Evolutionary conservation across 2,329 filamentous ascomycete genomes (phyloP), one percentile per base, ranked within the genome.

Genomic region (Cladobotryum protrusum): DNA sequence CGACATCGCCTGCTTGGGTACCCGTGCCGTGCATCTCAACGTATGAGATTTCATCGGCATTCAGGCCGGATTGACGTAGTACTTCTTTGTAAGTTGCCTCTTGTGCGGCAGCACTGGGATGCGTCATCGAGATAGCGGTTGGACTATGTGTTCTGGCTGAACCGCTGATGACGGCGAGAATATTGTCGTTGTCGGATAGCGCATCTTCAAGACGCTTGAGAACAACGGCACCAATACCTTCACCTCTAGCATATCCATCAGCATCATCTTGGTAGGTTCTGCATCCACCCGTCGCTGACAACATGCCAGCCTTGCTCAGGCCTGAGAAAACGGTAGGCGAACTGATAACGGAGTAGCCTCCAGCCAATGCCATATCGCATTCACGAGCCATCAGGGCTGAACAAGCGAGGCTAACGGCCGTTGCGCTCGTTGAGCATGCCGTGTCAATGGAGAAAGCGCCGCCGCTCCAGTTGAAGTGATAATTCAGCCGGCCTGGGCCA

Each of bases 11-110:
- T 34, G 87, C 88, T 66, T 95, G 89, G 0, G 89, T 95, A 24
- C 90, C 90, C 1, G 89, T 95, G 4, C 90, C 90, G 64, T 96
- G 90, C 83, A 95, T 90, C 67, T 96, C 90, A 3, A 95, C 85
- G 59, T 92, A 95, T 65, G 83, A 82, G 24, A 95, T 79, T 49
- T 89, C 84, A 45, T 82, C 77, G 1, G 89, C 85, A 60, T 92
- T 84, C n/a, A 93, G 77, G 51, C 85, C 85, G 20, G 87, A 83
- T 39, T 87, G 80, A 33, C 84, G 79, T 1, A 93, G 74, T 24
- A 95, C 73, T 45, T 76, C 74, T 53, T 75, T 76, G 60, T 78
- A 86, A 3, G 87, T 67, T 52, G 73, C 73, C 35, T 78, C 72
- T 57, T 89, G 86, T 0, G 79, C 76, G 24, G 74, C 78, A 4